Evolutionary conservation across 169 alveolate species (phyloP).

Genomic region (Toxoplasma gondii): DNA sequence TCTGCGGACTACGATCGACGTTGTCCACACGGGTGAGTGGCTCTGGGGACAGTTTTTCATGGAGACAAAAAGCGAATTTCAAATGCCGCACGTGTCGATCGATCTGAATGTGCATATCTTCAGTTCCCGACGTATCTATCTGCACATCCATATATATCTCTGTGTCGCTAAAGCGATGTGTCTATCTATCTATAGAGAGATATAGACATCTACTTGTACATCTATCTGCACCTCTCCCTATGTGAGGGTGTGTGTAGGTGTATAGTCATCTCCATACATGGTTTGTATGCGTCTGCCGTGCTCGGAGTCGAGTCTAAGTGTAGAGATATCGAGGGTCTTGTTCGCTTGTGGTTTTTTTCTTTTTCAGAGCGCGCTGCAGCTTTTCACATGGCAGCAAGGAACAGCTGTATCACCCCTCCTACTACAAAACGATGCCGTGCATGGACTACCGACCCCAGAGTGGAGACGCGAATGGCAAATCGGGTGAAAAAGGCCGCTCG

Average conservation of each 20-base stretch:
- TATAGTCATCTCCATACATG: background rate
- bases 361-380: slow-evolving; percentile 70
- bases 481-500: background rate
- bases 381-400: slow-evolving; percentile 78
- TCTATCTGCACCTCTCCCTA: background rate
- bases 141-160: no score
- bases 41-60: background rate
- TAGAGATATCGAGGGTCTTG: background rate
- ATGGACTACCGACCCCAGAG: slow-evolving; percentile 35
- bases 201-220: no score
- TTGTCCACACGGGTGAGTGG: slow-evolving; percentile 65
- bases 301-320: no score
- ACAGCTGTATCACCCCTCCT: slow-evolving; percentile 77
- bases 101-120: no score
- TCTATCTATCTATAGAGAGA: no score
- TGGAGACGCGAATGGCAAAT: background rate
- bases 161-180: no score
- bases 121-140: no score
- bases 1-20: slow-evolving; percentile 63
- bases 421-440: slow-evolving; percentile 76
- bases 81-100: no score
- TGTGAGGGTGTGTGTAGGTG: background rate
- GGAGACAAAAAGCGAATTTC: background rate
- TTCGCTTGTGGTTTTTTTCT: background rate
- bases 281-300: no score